Conservation (phyloP, 805 yeast species). For the Wickerhamomyces canadensis region DNA sequence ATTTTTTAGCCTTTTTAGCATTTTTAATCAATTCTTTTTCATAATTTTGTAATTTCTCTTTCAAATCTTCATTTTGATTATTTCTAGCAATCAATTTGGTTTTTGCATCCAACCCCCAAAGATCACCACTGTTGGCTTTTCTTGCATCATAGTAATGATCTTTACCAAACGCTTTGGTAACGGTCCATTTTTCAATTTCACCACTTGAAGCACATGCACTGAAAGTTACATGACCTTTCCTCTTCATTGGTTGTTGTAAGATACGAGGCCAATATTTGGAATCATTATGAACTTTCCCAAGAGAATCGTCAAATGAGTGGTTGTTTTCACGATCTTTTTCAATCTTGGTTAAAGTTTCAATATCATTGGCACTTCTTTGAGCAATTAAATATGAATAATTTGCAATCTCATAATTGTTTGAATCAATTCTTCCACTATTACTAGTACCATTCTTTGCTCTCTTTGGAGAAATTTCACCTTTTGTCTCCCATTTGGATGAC, state of each 20-base stretch:
- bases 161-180: conserved; percentile 71
- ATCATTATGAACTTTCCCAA: conserved; percentile 23
- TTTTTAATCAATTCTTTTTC: conserved; percentile 24
- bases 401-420: conserved; percentile 65
- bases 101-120: conserved; percentile 76
- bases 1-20: conserved; percentile 11
- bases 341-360: conserved; percentile 33
- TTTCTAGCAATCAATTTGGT: conserved; percentile 35
- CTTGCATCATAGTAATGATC: conserved; percentile 86
- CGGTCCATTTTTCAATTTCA: conserved; percentile 77
- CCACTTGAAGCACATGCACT: conserved; percentile 80
- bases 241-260: conserved; percentile 63
- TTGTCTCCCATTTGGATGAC: conserved; percentile 64
- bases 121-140: conserved; percentile 77
- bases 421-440: conserved; percentile 63
- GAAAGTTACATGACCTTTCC: conserved; percentile 76
- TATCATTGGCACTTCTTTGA: conserved; percentile 48
- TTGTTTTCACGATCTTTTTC: conserved; percentile 33
- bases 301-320: conserved; percentile 20
- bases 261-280: conserved; percentile 64
- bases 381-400: conserved; percentile 70
- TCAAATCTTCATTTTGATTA: conserved; percentile 25
- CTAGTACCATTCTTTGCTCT: conserved; percentile 41
- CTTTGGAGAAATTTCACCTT: conserved; percentile 38
- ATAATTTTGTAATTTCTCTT: conserved; percentile 29